Evolutionary conservation across 2,329 filamentous ascomycete genomes (phyloP).

Genomic region (Byssochlamys sp.): DNA sequence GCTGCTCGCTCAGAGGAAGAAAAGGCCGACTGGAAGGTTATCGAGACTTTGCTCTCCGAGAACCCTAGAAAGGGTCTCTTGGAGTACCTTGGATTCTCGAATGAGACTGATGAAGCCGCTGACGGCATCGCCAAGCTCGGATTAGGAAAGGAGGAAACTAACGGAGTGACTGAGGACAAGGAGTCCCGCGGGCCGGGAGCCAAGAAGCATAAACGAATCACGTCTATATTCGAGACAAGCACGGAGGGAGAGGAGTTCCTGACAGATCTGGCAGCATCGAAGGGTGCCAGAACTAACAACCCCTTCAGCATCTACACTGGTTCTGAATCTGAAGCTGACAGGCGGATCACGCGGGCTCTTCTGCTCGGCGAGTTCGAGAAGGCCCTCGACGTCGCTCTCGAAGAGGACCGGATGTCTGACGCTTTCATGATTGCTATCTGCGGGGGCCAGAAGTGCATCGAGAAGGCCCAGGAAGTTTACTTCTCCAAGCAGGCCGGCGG

Average conservation of each 20-base stretch:
- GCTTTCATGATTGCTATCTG: conserved; percentile 98
- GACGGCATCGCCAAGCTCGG: conserved; percentile 35
- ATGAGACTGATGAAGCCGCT: conserved; percentile 44
- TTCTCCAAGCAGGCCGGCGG: conserved; percentile 70
- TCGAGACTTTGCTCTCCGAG: conserved; percentile 74
- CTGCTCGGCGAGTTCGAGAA: conserved; percentile 85
- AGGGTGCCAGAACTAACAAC: conserved; percentile 84
- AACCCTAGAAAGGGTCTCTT: conserved; percentile 79
- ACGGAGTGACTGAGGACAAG: conserved; percentile 36
- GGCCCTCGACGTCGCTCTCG: conserved; percentile 77
- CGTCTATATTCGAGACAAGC: conserved; percentile 69
- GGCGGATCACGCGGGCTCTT: conserved; percentile 74
- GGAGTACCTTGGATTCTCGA: conserved; percentile 79
- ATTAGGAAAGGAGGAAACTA: conserved; percentile 32
- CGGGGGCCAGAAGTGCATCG: conserved; percentile 81
- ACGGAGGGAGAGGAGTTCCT: conserved; percentile 76
- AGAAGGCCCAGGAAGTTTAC: conserved; percentile 87
- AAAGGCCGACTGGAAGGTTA: conserved; percentile 90
- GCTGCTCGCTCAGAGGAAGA: conserved; percentile 76
- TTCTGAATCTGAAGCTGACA: conserved; percentile 73
- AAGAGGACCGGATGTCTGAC: conserved; percentile 83
- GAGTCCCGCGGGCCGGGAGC: conserved; percentile 37
- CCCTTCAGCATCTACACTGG: conserved; percentile 85
- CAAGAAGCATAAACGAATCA: conserved; percentile 55
- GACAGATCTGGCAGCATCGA: conserved; percentile 71